Evolutionary conservation across 2,329 filamentous ascomycete genomes (phyloP).

Genomic region (Simplicillium aogashimaense): DNA sequence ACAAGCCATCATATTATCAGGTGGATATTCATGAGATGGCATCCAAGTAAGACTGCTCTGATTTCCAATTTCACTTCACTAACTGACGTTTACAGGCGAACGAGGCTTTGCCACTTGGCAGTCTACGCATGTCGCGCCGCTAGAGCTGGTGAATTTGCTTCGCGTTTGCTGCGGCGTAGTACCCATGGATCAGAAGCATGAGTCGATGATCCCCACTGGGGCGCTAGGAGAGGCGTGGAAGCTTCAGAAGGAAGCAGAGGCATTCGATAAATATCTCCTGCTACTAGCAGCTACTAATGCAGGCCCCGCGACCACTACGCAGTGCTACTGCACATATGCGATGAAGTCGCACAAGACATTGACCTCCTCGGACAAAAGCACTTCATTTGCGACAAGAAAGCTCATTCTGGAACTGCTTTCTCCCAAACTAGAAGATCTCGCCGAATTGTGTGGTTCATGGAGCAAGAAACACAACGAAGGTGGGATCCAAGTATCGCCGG

Average conservation of each 20-base stretch:
- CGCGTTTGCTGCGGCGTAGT: conserved; percentile 53
- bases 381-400: conserved; percentile 33
- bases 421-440: conserved; percentile 41
- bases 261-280: conserved; percentile 44
- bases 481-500: conserved; percentile 37
- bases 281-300: conserved; percentile 28
- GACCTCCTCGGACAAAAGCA: conserved; percentile 18
- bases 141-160: conserved; percentile 61
- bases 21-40: conserved; percentile 80
- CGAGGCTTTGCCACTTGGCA: conserved; percentile 5
- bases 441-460: conserved; percentile 37
- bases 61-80: not conserved
- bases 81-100: conserved; percentile 4
- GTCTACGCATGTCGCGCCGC: conserved; percentile 44
- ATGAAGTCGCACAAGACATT: conserved; percentile 6
- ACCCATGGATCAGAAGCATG: conserved; percentile 17
- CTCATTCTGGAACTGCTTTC: conserved; percentile 43
- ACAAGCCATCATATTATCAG: conserved; percentile 64
- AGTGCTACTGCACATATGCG: conserved; percentile 1
- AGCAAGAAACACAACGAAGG: conserved; percentile 32
- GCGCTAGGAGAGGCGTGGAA: conserved; percentile 38
- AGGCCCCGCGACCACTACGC: not conserved
- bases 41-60: conserved; percentile 50
- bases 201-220: conserved; percentile 32
- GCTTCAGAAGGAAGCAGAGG: conserved; percentile 28